Conservation (phyloP, 2,329 filamentous ascomycete genomes). For the Teratosphaeria pseudoeucalypti region DNA sequence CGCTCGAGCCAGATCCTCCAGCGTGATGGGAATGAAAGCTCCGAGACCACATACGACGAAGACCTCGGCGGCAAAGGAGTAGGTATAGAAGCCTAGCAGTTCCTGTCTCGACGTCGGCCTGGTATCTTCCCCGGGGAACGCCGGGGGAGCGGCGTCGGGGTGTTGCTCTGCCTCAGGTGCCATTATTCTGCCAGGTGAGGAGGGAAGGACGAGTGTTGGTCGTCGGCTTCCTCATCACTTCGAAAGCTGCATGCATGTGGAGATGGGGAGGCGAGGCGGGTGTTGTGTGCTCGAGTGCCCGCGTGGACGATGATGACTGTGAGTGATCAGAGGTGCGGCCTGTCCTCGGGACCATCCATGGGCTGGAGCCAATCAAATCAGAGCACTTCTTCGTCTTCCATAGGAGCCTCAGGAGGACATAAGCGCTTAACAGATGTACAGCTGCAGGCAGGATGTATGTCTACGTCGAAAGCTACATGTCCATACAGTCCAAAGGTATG, state of each 20-base stretch:
- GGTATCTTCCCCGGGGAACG: slow-evolving; percentile 75
- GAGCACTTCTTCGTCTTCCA: too few relatives aligned
- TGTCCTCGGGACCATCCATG: neutral
- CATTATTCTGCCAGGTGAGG: neutral
- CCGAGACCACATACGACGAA: slow-evolving; percentile 87
- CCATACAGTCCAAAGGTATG: too few relatives aligned
- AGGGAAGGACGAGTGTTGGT: slow-evolving; percentile 1
- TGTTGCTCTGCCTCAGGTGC: neutral
- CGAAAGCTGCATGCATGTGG: neutral
- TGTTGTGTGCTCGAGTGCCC: neutral
- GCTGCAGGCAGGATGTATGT: too few relatives aligned
- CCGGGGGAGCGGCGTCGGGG: slow-evolving; percentile 24
- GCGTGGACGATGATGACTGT: neutral
- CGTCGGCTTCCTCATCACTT: slow-evolving; percentile 3
- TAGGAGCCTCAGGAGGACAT: too few relatives aligned
- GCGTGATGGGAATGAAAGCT: slow-evolving; percentile 87
- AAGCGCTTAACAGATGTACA: too few relatives aligned
- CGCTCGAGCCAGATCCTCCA: slow-evolving; percentile 87
- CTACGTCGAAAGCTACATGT: too few relatives aligned
- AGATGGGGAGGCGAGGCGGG: too few relatives aligned
- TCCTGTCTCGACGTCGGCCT: slow-evolving; percentile 81
- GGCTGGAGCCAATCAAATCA: neutral
- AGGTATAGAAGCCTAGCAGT: slow-evolving; percentile 88
- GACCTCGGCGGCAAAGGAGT: slow-evolving; percentile 91
- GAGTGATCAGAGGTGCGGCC: neutral